Conservation (phyloP, 352 stramenopile species). For the Globisporangium cystogenes region DNA sequence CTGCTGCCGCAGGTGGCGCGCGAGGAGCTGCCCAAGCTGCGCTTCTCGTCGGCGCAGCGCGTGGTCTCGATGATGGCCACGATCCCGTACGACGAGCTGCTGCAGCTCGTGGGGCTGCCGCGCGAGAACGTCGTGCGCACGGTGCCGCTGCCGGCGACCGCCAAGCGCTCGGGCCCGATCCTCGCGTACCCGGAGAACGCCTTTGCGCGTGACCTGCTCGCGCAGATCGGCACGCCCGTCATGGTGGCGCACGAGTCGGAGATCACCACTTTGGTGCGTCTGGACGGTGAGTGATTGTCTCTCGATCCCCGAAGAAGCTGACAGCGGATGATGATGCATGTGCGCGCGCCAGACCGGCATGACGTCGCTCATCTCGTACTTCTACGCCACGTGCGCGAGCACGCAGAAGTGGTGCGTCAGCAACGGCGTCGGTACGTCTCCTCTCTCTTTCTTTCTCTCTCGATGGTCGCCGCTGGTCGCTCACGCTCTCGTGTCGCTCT, state of each 20-base stretch:
- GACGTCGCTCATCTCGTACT: conserved; percentile 83
- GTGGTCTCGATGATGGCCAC: conserved; percentile 89
- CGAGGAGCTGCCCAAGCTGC: conserved; percentile 63
- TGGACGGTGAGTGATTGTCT: too few species aligned
- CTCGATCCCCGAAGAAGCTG: too few species aligned
- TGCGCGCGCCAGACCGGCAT: conserved; percentile 68
- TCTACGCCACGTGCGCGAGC: conserved; percentile 81
- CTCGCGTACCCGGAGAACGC: conserved; percentile 73
- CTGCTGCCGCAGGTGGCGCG: conserved; percentile 68
- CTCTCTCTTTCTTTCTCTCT: background rate
- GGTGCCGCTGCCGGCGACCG: conserved; percentile 64
- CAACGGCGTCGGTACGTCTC: conserved; percentile 76
- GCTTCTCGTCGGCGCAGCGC: conserved; percentile 49
- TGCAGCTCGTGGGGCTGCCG: conserved; percentile 62
- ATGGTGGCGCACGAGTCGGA: conserved; percentile 74
- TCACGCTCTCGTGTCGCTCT: background rate
- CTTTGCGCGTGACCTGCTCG: conserved; percentile 59
- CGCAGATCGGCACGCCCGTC: conserved; percentile 76
- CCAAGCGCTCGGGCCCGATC: conserved; percentile 76
- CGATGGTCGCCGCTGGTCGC: background rate
- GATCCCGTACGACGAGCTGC: conserved; percentile 80
- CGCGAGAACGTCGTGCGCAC: conserved; percentile 72
- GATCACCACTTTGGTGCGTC: conserved; percentile 71
- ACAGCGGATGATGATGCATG: too few species aligned
- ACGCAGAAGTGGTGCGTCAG: conserved; percentile 83